Evolutionary conservation across 306 rosid species (phyloP).

Genomic region (Medicago lupulina): DNA sequence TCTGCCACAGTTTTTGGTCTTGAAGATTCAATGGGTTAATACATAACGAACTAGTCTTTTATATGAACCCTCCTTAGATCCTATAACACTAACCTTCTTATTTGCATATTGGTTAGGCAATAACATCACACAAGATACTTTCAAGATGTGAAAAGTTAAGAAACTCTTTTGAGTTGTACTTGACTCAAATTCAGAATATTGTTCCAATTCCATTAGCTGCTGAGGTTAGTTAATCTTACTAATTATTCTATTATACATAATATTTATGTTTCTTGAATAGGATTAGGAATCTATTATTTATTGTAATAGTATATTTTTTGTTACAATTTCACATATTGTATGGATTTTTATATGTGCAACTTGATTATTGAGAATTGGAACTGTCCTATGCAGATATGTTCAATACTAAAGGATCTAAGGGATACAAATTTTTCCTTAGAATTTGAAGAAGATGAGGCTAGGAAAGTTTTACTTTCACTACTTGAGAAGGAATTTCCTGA

Average conservation of each 20-base stretch:
- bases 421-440: constrained; percentile 48
- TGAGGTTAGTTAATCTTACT: constrained; percentile 50
- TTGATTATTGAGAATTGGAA: constrained; percentile 14
- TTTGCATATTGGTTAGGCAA: constrained; percentile 52
- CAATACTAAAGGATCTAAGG: constrained; percentile 52
- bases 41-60: no score
- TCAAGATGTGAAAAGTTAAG: constrained; percentile 58
- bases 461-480: constrained; percentile 49
- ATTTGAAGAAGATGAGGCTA: constrained; percentile 56
- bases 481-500: constrained; percentile 43
- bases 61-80: no score
- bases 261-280: constrained; percentile 7
- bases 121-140: constrained; percentile 50
- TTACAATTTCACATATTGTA: background rate
- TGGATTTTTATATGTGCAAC: constrained; percentile 8
- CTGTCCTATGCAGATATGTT: constrained; percentile 55
- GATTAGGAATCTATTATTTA: background rate
- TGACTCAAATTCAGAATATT: constrained; percentile 55
- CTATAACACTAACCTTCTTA: constrained; percentile 4
- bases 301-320: background rate
- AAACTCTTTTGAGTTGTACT: constrained; percentile 44
- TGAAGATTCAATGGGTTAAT: no score
- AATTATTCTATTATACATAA: background rate
- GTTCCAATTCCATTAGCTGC: constrained; percentile 60
- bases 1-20: no score